Evolutionary conservation across 495 filamentous ascomycete genomes (phyloP).

Genomic region (Aeminium ludgeri): DNA sequence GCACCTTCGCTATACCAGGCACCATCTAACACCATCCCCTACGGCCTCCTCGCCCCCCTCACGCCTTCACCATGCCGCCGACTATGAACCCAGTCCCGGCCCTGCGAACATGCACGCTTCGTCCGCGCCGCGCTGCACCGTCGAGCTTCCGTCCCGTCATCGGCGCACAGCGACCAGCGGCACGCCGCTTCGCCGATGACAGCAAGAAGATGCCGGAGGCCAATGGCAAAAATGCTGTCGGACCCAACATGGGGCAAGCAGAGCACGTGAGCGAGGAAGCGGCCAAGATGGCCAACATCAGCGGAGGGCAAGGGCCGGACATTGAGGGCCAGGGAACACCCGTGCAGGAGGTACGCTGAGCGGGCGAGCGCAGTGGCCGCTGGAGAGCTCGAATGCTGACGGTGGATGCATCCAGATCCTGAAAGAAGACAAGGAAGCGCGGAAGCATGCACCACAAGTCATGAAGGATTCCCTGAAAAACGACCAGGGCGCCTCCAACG

Average conservation of each 20-base stretch:
- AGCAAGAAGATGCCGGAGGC: slow-evolving; percentile 18
- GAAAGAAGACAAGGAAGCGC: slow-evolving; percentile 41
- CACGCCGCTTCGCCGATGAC: slow-evolving; percentile 26
- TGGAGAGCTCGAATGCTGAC: slow-evolving; percentile 5
- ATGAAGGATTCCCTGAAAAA: slow-evolving; percentile 40
- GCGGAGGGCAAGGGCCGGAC: slow-evolving; percentile 37
- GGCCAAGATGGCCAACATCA: slow-evolving; percentile 29
- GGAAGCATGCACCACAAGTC: slow-evolving; percentile 50
- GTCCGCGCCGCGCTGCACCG: slow-evolving; percentile 16
- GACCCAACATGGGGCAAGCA: slow-evolving; percentile 38
- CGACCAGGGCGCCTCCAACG: slow-evolving; percentile 1
- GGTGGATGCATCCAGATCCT: slow-evolving; percentile 35
- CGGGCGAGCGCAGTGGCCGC: background rate
- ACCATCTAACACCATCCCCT: too few species aligned
- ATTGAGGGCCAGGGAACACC: slow-evolving; percentile 44
- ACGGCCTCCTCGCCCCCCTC: too few species aligned
- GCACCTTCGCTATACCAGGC: too few species aligned
- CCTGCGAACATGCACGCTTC: slow-evolving; percentile 30
- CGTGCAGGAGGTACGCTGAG: slow-evolving; percentile 40
- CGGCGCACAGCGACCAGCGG: background rate
- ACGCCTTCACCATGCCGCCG: slow-evolving; percentile 2
- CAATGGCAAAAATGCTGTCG: slow-evolving; percentile 23
- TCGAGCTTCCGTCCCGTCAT: background rate
- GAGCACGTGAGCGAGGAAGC: slow-evolving; percentile 51
- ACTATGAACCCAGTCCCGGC: slow-evolving; percentile 13